Evolutionary conservation across 1,284 basidiomycete species (phyloP).

Genomic region (Boletus sp.): DNA sequence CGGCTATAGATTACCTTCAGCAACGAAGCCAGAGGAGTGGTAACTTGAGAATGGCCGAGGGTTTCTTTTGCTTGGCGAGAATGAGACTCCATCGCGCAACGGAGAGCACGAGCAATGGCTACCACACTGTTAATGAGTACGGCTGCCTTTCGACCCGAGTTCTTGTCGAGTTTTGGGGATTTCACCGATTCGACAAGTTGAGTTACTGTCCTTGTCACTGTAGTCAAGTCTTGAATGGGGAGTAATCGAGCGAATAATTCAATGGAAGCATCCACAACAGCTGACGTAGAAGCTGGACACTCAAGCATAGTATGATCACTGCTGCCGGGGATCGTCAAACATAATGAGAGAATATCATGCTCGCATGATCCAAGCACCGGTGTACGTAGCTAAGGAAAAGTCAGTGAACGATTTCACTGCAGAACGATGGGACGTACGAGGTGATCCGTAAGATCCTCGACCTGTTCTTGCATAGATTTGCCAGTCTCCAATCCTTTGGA

Average conservation of each 20-base stretch:
- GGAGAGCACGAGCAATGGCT: constrained; percentile 76
- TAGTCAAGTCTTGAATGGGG: constrained; percentile 71
- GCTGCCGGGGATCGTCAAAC: constrained; percentile 46
- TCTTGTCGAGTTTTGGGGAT: constrained; percentile 83
- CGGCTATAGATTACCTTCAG: constrained; percentile 58
- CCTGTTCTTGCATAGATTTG: constrained; percentile 46
- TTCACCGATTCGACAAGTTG: constrained; percentile 68
- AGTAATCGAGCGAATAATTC: constrained; percentile 82
- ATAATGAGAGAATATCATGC: constrained; percentile 81
- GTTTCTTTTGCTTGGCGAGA: constrained; percentile 62
- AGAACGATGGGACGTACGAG: constrained; percentile 46
- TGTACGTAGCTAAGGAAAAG: constrained; percentile 54
- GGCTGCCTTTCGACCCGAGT: constrained; percentile 85
- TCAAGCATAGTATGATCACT: constrained; percentile 48
- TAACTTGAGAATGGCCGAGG: constrained; percentile 68
- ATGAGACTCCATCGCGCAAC: constrained; percentile 51
- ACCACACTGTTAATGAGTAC: constrained; percentile 80
- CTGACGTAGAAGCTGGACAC: constrained; percentile 75
- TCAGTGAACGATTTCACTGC: constrained; percentile 11
- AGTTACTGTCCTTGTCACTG: constrained; percentile 64
- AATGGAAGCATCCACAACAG: constrained; percentile 86
- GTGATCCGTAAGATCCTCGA: constrained; percentile 75
- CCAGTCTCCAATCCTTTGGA: constrained; percentile 28
- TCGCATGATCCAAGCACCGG: constrained; percentile 85
- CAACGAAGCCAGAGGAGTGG: constrained; percentile 66